phyloP scores from a whole-genome alignment of 2,329 filamentous ascomycete genomes.

The Cladosporium sp. region DNA sequence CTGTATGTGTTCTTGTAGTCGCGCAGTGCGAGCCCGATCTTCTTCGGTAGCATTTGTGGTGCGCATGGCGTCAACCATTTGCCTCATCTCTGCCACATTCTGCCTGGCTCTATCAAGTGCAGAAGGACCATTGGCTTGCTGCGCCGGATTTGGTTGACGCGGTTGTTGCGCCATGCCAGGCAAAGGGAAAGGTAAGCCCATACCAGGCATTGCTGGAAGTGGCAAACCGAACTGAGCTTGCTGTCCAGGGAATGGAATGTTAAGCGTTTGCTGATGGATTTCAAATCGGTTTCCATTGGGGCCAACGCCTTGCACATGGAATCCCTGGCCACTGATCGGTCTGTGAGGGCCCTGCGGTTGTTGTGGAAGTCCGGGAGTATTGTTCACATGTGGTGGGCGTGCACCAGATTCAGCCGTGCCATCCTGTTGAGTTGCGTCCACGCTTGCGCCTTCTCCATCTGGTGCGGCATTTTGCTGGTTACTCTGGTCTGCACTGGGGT shows the following conservation, averaged over 20 bases:
- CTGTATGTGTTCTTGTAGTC: conserved; percentile 21
- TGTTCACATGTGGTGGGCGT: background rate
- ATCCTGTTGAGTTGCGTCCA: background rate
- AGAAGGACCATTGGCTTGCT: conserved; percentile 16
- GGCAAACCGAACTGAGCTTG: conserved; percentile 2
- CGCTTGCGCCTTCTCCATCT: background rate
- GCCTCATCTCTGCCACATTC: conserved; percentile 29
- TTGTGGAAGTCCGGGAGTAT: background rate
- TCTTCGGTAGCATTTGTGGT: conserved; percentile 18
- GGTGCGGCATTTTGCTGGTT: background rate
- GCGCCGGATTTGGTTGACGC: background rate
- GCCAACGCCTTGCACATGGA: conserved; percentile 26
- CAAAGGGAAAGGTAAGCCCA: conserved; percentile 13
- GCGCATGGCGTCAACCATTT: conserved; percentile 27
- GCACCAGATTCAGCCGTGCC: background rate
- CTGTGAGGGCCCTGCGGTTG: conserved; percentile 10
- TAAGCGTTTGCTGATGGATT: conserved; percentile 27
- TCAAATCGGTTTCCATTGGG: conserved; percentile 27
- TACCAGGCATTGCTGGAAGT: background rate
- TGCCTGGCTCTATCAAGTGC: conserved; percentile 29
- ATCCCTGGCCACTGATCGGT: conserved; percentile 22
- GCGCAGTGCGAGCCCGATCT: conserved; percentile 20
- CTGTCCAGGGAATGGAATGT: conserved; percentile 13
- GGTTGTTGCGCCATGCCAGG: conserved; percentile 10
- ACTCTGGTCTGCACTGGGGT: background rate